Base-by-base conservation (phyloP, 73 alveolate species). In the Paraurostyla sp. region DNA sequence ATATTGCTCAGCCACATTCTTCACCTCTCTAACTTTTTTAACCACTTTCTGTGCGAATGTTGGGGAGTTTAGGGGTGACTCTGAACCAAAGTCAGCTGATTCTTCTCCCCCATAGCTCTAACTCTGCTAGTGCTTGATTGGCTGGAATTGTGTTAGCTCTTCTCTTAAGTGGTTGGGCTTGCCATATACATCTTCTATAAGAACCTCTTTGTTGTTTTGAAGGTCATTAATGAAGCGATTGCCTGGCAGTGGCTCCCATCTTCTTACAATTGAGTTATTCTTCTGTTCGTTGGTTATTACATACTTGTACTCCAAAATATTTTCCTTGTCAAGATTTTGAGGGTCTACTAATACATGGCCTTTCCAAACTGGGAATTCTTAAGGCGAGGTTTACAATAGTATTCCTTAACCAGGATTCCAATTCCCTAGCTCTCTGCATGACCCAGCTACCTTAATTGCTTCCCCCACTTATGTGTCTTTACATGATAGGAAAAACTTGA, bases 211-310 rank as follows among this genome's bases (percentile, higher is more conserved):
- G 36, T 50, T 40, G 20, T 46, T 18, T 16, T 0, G 11, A 4
- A 73, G 35, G 30, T 73, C 87, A n/a, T n/a, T n/a, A 45, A 73
- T 45, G 87, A 50, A 50, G 27, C 88, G 56, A 32, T 76, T 76
- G 46, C 88, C 88, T 4, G n/a, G 20, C 27, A 76, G 29, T 20
- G 76, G 73, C 50, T 76, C 88, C 88, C 88, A 76, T 51, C n/a
- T 23, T 22, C 33, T 76, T 6, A 60, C 76, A 18, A 30, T 54
- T 36, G 13, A 15, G 57, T 18, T 15, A 18, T 25, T 45, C 3
- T 46, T 50, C 11, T 41, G 7, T 48, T 76, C 76, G 0, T 23
- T 3, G 6, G 29, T 6, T 0, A 76, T 76, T 41, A 76, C 76
- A 33, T 76, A 76, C 29, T 76, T 76, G 60, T 76, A 76, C 46